Evolutionary conservation across 345 rosid species (phyloP).

Genomic region (Pseudoturritis turrita): DNA sequence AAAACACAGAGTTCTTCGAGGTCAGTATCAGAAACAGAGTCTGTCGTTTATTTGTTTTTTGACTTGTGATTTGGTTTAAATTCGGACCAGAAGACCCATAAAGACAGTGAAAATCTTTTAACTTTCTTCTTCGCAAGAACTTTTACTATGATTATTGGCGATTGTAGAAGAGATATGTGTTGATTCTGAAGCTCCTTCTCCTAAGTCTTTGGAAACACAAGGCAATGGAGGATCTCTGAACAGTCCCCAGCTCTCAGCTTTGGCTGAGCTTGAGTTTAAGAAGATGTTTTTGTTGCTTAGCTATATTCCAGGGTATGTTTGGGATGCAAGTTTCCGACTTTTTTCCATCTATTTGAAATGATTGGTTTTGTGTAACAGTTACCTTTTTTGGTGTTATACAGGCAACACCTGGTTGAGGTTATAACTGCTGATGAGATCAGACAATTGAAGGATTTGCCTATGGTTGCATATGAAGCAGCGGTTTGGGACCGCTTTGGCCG

Average conservation of each 20-base stretch:
- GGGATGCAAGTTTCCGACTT: not conserved
- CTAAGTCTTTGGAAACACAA: slow-evolving; percentile 7
- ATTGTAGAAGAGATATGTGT: slow-evolving; percentile 15
- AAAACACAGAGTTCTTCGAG: not conserved
- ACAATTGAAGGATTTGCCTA: slow-evolving; percentile 34
- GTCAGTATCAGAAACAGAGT: slow-evolving; percentile 8
- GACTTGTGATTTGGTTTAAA: too few relatives aligned
- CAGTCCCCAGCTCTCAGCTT: slow-evolving; percentile 41
- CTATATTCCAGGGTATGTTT: slow-evolving; percentile 59
- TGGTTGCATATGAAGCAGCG: slow-evolving; percentile 44
- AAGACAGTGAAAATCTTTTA: not conserved
- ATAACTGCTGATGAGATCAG: slow-evolving; percentile 40
- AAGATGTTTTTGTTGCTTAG: slow-evolving; percentile 56
- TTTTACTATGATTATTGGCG: not conserved
- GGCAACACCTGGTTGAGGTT: slow-evolving; percentile 35
- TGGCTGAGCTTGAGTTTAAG: slow-evolving; percentile 58
- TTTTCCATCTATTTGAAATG: not conserved
- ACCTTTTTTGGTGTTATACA: slow-evolving; percentile 6
- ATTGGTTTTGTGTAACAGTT: not conserved
- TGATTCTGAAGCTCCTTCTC: slow-evolving; percentile 18
- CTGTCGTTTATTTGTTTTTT: too few relatives aligned
- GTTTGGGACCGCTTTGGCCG: slow-evolving; percentile 39
- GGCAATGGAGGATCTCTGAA: not conserved
- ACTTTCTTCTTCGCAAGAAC: not conserved
- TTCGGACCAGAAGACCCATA: too few relatives aligned